A percentile compares a stretch with the other conserved stretches of the same genome.
These are phyloP conservation scores for Phlegmacium glaucopus DNA, from an alignment of 768 basidiomycete genomes.

Conservation along the genomic window DNA sequence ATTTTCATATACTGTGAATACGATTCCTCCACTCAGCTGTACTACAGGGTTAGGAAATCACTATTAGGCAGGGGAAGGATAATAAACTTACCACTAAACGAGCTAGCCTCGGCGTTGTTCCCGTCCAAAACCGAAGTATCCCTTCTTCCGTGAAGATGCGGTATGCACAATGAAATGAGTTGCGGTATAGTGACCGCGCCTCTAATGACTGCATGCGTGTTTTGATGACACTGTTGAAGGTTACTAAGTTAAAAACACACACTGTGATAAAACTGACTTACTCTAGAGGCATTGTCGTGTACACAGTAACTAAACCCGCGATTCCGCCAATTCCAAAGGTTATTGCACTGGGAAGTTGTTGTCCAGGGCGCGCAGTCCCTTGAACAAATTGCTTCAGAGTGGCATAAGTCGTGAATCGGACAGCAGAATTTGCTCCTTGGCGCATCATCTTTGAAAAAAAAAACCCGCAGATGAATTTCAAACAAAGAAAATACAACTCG, in stretches of 20 bases:
- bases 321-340: slow-evolving; percentile 94
- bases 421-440: slow-evolving; percentile 96
- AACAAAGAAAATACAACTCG: not conserved
- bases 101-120: slow-evolving; percentile 86
- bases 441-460: slow-evolving; percentile 74
- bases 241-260: slow-evolving; percentile 48
- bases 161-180: slow-evolving; percentile 95
- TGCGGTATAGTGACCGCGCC: slow-evolving; percentile 81
- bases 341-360: slow-evolving; percentile 78
- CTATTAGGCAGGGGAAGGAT: not conserved
- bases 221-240: slow-evolving; percentile 86
- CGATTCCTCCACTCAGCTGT: slow-evolving; percentile 89
- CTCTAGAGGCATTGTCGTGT: slow-evolving; percentile 85
- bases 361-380: slow-evolving; percentile 77
- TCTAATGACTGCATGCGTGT: slow-evolving; percentile 96
- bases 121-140: slow-evolving; percentile 90
- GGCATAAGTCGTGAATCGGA: slow-evolving; percentile 93
- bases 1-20: slow-evolving; percentile 90
- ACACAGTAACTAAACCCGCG: slow-evolving; percentile 94
- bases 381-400: slow-evolving; percentile 93
- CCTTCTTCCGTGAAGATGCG: slow-evolving; percentile 95
- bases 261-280: slow-evolving; percentile 27
- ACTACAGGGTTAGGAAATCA: not conserved
- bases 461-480: not conserved
- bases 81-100: slow-evolving; percentile 69